phyloP scores from a whole-genome alignment of 2,329 filamentous ascomycete species.

The Rhynchosporium agropyri region DNA sequence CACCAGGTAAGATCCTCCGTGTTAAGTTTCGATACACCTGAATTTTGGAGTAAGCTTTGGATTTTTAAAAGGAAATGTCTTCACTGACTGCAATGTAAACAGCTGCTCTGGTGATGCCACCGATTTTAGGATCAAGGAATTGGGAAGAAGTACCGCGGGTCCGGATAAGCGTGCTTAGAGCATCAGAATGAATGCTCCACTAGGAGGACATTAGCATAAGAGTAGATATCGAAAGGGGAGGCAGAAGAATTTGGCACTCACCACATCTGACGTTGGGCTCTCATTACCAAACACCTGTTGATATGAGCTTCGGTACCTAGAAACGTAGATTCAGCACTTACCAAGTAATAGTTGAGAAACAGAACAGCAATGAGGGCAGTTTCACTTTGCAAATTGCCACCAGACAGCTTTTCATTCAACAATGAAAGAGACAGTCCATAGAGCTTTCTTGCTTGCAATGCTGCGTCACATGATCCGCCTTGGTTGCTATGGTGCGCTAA shows the following conservation, averaged over 20 bases:
- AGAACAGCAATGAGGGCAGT: conserved; percentile 2
- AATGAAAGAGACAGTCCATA: conserved; percentile 3
- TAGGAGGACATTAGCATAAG: background rate
- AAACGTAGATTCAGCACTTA: background rate
- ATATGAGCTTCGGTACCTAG: too few species aligned
- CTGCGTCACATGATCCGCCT: background rate
- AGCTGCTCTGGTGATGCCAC: conserved; percentile 7
- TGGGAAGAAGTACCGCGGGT: background rate
- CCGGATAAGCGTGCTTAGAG: background rate
- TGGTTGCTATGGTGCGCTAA: conserved; percentile 9
- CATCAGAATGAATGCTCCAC: conserved; percentile 13
- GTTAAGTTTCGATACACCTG: conserved; percentile 9
- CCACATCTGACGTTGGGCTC: conserved; percentile 6
- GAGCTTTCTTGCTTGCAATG: background rate
- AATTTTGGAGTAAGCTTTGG: background rate
- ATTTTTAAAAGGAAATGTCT: too few species aligned
- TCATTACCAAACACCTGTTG: conserved; percentile 4
- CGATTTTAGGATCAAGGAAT: conserved; percentile 3
- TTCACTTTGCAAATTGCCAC: conserved; percentile 2
- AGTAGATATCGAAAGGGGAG: background rate
- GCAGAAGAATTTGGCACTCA: background rate
- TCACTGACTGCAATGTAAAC: conserved; percentile 2
- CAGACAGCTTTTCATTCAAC: background rate
- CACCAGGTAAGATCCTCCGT: conserved; percentile 2
- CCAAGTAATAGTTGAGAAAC: conserved; percentile 9